These are phyloP conservation scores for Sanghuangporus weigelae DNA, from an alignment of 1,284 basidiomycete species.

Conservation along the genomic window DNA sequence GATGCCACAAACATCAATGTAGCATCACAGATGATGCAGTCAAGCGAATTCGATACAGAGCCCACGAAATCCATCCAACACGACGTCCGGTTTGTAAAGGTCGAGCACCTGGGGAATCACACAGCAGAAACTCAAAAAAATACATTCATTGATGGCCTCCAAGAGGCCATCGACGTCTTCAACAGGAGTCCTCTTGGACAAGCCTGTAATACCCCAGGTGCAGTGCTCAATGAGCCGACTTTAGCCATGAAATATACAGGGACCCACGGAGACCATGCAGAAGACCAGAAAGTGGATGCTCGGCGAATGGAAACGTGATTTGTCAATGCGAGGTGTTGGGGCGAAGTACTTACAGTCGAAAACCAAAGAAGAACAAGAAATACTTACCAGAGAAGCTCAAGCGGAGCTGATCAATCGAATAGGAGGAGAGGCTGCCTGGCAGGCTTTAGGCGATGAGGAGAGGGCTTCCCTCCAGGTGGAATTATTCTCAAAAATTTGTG, in stretches of 20 bases:
- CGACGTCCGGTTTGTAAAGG: neutral
- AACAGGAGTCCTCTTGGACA: neutral
- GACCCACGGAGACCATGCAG: slow-evolving; percentile 6
- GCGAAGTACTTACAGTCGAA: slow-evolving; percentile 7
- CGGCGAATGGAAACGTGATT: slow-evolving; percentile 20
- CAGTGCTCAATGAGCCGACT: neutral
- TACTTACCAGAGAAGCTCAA: neutral
- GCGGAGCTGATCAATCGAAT: neutral
- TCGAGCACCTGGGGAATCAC: neutral
- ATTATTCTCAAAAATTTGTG: slow-evolving; percentile 2
- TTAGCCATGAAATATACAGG: slow-evolving; percentile 12
- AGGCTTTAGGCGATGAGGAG: slow-evolving; percentile 16
- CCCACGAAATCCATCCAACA: neutral
- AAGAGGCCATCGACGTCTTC: neutral
- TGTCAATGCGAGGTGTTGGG: slow-evolving; percentile 16
- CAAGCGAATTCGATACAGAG: neutral
- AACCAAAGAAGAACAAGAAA: neutral
- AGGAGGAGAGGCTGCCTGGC: slow-evolving; percentile 13
- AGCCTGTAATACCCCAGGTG: neutral
- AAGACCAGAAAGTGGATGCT: slow-evolving; percentile 18
- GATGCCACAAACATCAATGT: neutral
- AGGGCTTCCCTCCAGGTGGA: neutral
- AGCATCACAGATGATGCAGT: neutral
- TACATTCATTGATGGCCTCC: neutral
- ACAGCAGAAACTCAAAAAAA: neutral